Percentiles rank a stretch among this genome's conserved stretches.
Conservation (phyloP, 208 protist genomes). For the Herpetomonas tarakana region DNA sequence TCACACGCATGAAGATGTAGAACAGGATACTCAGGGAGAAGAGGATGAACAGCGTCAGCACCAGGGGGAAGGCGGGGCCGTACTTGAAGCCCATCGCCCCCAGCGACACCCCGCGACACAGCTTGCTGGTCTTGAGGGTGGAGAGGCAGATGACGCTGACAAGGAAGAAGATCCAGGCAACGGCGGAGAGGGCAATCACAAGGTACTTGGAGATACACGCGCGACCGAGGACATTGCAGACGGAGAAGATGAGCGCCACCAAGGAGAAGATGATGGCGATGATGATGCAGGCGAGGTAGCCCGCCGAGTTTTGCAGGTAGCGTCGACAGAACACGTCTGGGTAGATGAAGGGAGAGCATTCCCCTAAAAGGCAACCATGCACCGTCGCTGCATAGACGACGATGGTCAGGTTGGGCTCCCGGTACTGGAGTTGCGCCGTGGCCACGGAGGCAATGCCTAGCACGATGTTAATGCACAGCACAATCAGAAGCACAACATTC, state of each 20-base stretch:
- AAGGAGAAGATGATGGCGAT: conserved; percentile 11
- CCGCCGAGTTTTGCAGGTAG: conserved; percentile 13
- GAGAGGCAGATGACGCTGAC: conserved; percentile 19
- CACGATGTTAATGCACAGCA: conserved; percentile 14
- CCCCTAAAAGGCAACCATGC: conserved; percentile 7
- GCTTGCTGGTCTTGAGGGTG: conserved; percentile 10
- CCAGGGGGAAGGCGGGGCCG: conserved; percentile 30
- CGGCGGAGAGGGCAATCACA: conserved; percentile 14
- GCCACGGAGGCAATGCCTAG: conserved; percentile 18
- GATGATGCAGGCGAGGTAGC: conserved; percentile 18
- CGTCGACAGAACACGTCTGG: conserved; percentile 19
- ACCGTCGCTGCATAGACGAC: conserved; percentile 10
- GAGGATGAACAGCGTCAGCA: conserved; percentile 31
- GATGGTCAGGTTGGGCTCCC: conserved; percentile 10
- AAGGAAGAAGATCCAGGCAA: conserved; percentile 24
- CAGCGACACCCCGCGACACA: conserved; percentile 24
- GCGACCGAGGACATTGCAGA: conserved; percentile 16
- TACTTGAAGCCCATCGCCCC: conserved; percentile 32
- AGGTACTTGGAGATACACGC: conserved; percentile 27
- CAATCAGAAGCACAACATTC: conserved; percentile 23
- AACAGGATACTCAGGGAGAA: conserved; percentile 16
- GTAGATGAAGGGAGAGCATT: conserved; percentile 5
- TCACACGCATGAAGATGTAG: conserved; percentile 15
- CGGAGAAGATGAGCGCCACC: conserved; percentile 21
- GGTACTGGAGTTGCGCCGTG: conserved; percentile 17